A percentile compares a stretch with the other conserved stretches of the same genome.
Evolutionary conservation across 345 rosid genomes (phyloP).

Genomic region (Camelina neglecta): DNA sequence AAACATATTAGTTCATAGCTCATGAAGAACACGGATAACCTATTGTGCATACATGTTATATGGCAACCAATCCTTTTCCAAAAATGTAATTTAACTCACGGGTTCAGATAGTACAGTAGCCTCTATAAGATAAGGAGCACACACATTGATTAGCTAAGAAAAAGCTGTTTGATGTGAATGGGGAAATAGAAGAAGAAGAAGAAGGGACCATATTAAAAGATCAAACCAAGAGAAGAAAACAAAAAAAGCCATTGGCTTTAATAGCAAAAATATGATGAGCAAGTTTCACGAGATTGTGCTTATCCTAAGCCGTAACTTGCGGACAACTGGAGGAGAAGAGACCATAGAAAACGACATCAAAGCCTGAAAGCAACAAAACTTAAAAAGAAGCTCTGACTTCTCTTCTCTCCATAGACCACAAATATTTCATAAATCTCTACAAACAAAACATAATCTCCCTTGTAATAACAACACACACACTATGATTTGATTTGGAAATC

Average conservation of each 20-base stretch:
- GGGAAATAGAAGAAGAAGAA: constrained; percentile 32
- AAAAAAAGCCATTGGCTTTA: constrained; percentile 32
- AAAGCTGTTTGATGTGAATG: constrained; percentile 32
- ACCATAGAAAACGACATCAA: constrained; percentile 42
- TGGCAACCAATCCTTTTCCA: not conserved
- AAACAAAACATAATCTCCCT: not conserved
- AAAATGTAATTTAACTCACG: constrained; percentile 22
- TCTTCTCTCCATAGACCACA: constrained; percentile 18
- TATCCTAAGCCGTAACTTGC: constrained; percentile 42
- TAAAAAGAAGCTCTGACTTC: constrained; percentile 21
- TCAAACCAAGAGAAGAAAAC: constrained; percentile 35
- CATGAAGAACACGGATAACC: not conserved
- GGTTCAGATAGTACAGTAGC: constrained; percentile 28
- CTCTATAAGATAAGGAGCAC: not conserved
- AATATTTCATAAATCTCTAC: constrained; percentile 6
- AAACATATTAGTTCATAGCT: not conserved
- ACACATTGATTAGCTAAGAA: not conserved
- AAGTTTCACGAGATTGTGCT: constrained; percentile 38
- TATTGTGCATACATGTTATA: not conserved
- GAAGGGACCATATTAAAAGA: constrained; percentile 41
- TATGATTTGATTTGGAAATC: not conserved
- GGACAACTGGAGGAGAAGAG: constrained; percentile 30
- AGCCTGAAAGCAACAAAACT: constrained; percentile 28
- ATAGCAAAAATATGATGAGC: constrained; percentile 18
- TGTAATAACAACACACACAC: not conserved